Base-by-base conservation (phyloP, 2,329 filamentous ascomycete species). In the Phyllosticta citriasiana region DNA sequence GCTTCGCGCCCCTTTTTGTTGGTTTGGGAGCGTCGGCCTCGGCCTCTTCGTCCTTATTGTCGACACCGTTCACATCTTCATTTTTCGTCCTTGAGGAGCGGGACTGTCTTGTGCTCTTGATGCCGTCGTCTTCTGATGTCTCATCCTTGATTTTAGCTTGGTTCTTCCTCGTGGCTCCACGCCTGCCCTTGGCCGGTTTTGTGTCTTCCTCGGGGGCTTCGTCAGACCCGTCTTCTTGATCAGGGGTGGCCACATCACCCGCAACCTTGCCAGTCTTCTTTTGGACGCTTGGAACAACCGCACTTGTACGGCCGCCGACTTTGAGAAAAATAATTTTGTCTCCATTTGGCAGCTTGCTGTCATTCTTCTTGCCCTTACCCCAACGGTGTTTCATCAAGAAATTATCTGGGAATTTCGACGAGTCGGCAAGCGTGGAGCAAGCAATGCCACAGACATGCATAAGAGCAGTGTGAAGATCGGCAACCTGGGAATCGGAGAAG, bases 291-390 rank as follows among this genome's bases (percentile, higher is more conserved):
- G 91, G 91, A 0, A 95, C 91, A 58, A 93, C 88, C 55, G 92
- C 96, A 69, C 90, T 96, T 3, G 94, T 97, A 54, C 94, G 80
- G 1, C 93, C 92, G 0, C 93, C 93, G 0, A 97, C 93, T 0
- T 88, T 97, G 56, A 97, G 75, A 69, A 93, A 94, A 0, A 86
- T 85, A 54, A 97, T 86, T 73, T 88, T 91, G 65, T 91, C 87
- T 0, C 94, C 94, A 65, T 85, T 95, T 0, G 93, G 93, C 27
- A 97, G 75, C 56, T 81, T 82, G 4, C 82, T 83, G 0, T 81
- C 75, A 1, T 84, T 80, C 70, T 93, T 91, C 70, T 90, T 91
- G 22, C 89, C 89, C 70, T 97, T 96, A 12, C 86, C 84, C 94
- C 94, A 97, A 26, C 91, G 84, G 71, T 95, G 81, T 64, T 88